Conservation (phyloP, 257 asterid species). For the Nicotiana paniculata region DNA sequence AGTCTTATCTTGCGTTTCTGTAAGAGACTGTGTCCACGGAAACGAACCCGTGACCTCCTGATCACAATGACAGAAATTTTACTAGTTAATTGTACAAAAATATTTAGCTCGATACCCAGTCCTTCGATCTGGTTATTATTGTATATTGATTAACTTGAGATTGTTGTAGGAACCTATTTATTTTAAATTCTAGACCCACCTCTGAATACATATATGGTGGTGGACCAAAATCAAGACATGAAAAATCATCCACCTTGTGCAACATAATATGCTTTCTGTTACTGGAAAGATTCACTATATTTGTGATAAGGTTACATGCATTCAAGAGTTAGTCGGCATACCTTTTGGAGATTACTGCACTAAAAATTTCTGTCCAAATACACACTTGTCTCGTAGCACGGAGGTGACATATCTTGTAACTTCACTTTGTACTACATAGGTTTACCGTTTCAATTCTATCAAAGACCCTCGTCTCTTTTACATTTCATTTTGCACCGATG, state of each 20-base stretch:
- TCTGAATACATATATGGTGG: background rate
- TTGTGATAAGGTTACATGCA: background rate
- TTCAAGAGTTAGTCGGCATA: background rate
- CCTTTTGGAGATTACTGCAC: background rate
- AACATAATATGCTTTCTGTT: background rate
- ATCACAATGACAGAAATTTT: too few relatives aligned
- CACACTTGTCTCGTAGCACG: background rate
- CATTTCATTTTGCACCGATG: too few relatives aligned
- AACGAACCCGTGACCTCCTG: too few relatives aligned
- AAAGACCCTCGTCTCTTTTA: too few relatives aligned
- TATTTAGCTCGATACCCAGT: too few relatives aligned
- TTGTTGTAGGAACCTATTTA: too few relatives aligned
- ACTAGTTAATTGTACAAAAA: too few relatives aligned
- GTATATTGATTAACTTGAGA: too few relatives aligned
- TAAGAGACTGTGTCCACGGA: too few relatives aligned
- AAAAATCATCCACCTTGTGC: background rate
- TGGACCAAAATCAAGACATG: background rate
- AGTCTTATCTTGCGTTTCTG: too few relatives aligned
- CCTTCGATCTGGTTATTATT: accelerated
- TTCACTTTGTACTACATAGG: background rate
- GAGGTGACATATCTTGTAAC: background rate
- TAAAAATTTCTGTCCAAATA: background rate
- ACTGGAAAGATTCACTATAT: background rate
- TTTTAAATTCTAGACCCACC: too few relatives aligned
- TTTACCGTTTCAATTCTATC: background rate